These are phyloP conservation scores for Nakaseomyces kungkrabaensis DNA, from an alignment of 1,139 yeast species.

Conservation along the genomic window DNA sequence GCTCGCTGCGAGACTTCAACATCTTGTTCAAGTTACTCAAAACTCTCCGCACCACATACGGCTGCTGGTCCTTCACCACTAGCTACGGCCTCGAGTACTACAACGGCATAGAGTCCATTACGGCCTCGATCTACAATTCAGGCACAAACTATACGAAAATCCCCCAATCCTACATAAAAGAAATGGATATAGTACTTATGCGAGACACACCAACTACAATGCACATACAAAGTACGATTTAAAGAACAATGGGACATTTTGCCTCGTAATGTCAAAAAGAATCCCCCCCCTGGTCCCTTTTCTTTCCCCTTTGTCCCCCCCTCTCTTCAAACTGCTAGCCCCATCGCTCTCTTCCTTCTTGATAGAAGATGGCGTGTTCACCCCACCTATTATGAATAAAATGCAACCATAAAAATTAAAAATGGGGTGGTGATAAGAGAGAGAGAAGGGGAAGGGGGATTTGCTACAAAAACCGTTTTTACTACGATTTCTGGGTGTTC, in stretches of 20 bases:
- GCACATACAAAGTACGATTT: not conserved
- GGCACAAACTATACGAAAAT: constrained; percentile 14
- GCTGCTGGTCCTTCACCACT: constrained; percentile 24
- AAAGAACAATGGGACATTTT: not conserved
- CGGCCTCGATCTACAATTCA: not conserved
- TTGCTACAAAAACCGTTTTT: too few species aligned
- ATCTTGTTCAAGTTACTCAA: constrained; percentile 14
- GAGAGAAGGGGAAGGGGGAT: too few species aligned
- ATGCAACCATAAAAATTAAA: too few species aligned
- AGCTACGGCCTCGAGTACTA: constrained; percentile 26
- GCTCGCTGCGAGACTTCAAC: constrained; percentile 6
- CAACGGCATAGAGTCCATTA: constrained; percentile 20
- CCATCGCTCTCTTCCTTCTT: too few species aligned
- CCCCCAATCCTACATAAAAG: constrained; percentile 18
- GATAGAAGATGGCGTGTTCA: too few species aligned
- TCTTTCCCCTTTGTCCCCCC: too few species aligned
- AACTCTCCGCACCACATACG: constrained; percentile 17
- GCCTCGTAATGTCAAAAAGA: too few species aligned
- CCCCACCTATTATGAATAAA: too few species aligned
- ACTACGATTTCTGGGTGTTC: too few species aligned
- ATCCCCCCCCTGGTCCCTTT: too few species aligned
- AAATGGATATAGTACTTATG: constrained; percentile 21
- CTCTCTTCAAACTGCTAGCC: too few species aligned
- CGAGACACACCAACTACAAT: constrained; percentile 10
- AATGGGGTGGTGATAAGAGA: too few species aligned